Percentiles rank a stretch among this genome's conserved stretches.
Conservation (phyloP, 2,329 filamentous ascomycete species). For the Xylaria hypoxylon region DNA sequence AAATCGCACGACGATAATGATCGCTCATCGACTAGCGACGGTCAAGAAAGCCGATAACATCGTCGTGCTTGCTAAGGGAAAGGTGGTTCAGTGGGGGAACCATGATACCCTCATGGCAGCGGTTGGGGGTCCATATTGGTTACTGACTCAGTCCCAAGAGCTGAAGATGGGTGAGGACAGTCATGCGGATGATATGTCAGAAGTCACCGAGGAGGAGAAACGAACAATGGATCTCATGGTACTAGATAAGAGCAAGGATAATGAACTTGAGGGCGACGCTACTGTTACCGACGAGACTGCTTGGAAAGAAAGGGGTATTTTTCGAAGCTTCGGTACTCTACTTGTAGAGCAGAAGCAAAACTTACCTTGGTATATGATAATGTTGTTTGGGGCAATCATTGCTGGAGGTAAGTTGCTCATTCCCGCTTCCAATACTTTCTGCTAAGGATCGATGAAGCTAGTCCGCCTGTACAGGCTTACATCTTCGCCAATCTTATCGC, state of each 20-base stretch:
- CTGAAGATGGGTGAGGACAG: constrained; percentile 62
- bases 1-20: constrained; percentile 73
- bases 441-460: constrained; percentile 47
- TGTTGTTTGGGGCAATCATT: constrained; percentile 50
- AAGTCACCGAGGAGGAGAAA: constrained; percentile 50
- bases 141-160: constrained; percentile 72
- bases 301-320: constrained; percentile 42
- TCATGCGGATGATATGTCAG: constrained; percentile 51
- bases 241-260: constrained; percentile 56
- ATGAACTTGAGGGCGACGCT: constrained; percentile 15
- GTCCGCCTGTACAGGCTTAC: constrained; percentile 64
- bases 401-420: constrained; percentile 50
- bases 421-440: constrained; percentile 7
- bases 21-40: constrained; percentile 72
- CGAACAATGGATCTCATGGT: constrained; percentile 56
- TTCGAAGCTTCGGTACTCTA: constrained; percentile 47
- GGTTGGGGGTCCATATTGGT: constrained; percentile 72
- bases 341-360: constrained; percentile 48
- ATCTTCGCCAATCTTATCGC: constrained; percentile 66
- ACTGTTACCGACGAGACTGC: constrained; percentile 13
- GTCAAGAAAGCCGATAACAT: constrained; percentile 58
- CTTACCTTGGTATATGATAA: constrained; percentile 47
- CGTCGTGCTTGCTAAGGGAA: constrained; percentile 65
- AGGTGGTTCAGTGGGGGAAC: constrained; percentile 78
- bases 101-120: constrained; percentile 76